Conservation (phyloP, 805 yeast species). For the Metschnikowia lochheadii region DNA sequence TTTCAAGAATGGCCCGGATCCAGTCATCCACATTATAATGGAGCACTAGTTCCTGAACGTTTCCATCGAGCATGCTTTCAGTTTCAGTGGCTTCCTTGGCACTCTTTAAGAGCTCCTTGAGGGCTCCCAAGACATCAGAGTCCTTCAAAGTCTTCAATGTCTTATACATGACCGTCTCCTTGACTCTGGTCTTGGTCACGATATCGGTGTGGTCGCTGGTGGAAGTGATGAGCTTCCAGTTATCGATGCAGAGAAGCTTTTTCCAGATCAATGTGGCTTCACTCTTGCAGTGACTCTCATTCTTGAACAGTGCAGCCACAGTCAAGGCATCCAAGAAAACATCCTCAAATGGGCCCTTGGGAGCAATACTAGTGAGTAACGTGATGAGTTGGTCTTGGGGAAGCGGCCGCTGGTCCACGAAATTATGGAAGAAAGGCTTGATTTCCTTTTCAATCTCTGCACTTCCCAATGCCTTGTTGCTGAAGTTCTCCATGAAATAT, state of each 20-base stretch:
- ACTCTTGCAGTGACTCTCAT: constrained; percentile 22
- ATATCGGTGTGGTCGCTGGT: constrained; percentile 40
- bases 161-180: constrained; percentile 41
- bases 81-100: constrained; percentile 3
- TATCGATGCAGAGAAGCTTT: constrained; percentile 50
- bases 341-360: constrained; percentile 15
- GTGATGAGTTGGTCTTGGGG: constrained; percentile 47
- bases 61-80: constrained; percentile 8
- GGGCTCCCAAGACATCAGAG: background rate
- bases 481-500: constrained; percentile 20
- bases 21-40: constrained; percentile 22
- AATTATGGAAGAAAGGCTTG: constrained; percentile 21
- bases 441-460: constrained; percentile 16
- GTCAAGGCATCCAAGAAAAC: constrained; percentile 46
- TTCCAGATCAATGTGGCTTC: constrained; percentile 47
- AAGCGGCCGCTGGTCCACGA: constrained; percentile 39
- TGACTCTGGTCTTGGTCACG: constrained; percentile 34
- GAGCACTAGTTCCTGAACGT: constrained; percentile 14
- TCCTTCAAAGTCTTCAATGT: constrained; percentile 28
- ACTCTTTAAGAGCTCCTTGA: constrained; percentile 11
- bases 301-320: constrained; percentile 39
- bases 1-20: constrained; percentile 14
- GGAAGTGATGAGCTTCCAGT: constrained; percentile 43
- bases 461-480: constrained; percentile 10
- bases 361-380: constrained; percentile 45